These are phyloP conservation scores for Eutrema salsugineum DNA, from an alignment of 441 rosid genomes.

Conservation along the genomic window DNA sequence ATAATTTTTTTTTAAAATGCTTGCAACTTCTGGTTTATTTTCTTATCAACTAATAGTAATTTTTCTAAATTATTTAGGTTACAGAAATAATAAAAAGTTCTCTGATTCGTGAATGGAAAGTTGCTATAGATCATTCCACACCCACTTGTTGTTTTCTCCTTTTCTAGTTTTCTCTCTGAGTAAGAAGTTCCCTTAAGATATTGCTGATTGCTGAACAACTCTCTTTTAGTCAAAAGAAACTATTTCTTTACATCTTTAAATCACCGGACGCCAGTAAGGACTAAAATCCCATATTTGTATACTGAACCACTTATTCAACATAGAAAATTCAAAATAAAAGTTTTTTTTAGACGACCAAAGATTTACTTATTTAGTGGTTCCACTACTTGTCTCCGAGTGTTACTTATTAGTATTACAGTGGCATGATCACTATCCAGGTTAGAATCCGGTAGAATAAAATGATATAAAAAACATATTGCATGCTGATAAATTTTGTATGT, in stretches of 20 bases:
- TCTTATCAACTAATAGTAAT: neutral
- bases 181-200: neutral
- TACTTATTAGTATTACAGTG: neutral
- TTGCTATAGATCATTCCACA: constrained; percentile 8
- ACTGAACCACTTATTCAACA: neutral
- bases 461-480: neutral
- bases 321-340: neutral
- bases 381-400: neutral
- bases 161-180: neutral
- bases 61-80: neutral
- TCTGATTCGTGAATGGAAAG: constrained; percentile 9
- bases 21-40: neutral
- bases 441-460: neutral
- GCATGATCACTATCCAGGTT: neutral
- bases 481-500: neutral
- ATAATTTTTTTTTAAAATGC: neutral
- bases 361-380: neutral
- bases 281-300: neutral
- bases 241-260: constrained; percentile 1
- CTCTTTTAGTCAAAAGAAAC: neutral
- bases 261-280: constrained; percentile 12
- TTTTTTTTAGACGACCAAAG: neutral
- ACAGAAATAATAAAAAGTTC: neutral
- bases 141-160: constrained; percentile 1
- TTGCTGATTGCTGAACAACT: constrained; percentile 1